phyloP scores from a whole-genome alignment of 495 filamentous ascomycete species.

The Penicillium dipodomyicola region DNA sequence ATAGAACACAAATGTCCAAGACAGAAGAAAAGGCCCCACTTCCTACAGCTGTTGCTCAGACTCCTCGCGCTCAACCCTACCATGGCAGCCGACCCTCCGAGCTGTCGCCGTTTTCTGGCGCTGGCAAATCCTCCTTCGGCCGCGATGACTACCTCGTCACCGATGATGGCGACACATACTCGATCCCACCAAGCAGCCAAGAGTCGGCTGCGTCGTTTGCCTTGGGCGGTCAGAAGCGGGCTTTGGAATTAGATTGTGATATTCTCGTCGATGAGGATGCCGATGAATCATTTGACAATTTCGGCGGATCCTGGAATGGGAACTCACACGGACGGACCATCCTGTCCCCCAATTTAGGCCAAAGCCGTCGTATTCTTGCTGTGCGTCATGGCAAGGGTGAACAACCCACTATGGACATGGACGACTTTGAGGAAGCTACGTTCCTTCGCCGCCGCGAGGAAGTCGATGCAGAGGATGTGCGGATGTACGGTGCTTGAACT shows the following conservation, averaged over 20 bases:
- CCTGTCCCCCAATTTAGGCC: conserved; percentile 33
- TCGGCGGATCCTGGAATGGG: not conserved
- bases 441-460: conserved; percentile 46
- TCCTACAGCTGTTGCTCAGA: conserved; percentile 23
- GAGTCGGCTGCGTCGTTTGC: conserved; percentile 28
- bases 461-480: conserved; percentile 38
- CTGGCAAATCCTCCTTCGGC: conserved; percentile 51
- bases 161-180: conserved; percentile 44
- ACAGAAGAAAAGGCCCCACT: conserved; percentile 27
- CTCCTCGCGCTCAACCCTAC: conserved; percentile 13
- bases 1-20: conserved; percentile 62
- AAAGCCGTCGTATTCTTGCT: conserved; percentile 33
- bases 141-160: conserved; percentile 19
- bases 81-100: conserved; percentile 42
- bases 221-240: conserved; percentile 24
- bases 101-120: conserved; percentile 73
- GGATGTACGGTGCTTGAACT: conserved; percentile 28
- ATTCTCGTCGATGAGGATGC: conserved; percentile 49
- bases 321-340: conserved; percentile 27
- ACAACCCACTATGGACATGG: conserved; percentile 31
- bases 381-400: conserved; percentile 11
- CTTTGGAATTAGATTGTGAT: conserved; percentile 39
- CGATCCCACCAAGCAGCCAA: conserved; percentile 47
- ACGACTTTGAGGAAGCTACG: conserved; percentile 46
- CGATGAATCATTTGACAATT: conserved; percentile 5